Evolutionary conservation across 176 grass and related monocot species (phyloP).

Genomic region (Aegilops bicornis): DNA sequence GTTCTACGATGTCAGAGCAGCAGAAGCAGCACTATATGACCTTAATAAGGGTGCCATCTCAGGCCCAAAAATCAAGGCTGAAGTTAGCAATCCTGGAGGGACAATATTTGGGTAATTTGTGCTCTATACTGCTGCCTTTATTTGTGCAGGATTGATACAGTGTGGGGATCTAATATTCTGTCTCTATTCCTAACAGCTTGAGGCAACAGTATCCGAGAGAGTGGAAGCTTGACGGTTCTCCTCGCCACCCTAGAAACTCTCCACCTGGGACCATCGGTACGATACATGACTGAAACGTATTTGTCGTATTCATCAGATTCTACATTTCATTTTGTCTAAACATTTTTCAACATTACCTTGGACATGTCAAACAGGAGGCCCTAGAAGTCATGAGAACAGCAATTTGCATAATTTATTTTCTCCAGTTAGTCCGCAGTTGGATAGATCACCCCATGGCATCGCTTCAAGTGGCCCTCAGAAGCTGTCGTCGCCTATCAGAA

Average conservation of each 20-base stretch:
- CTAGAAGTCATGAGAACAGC: slow-evolving; percentile 34
- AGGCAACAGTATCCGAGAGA: slow-evolving; percentile 32
- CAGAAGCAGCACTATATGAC: slow-evolving; percentile 44
- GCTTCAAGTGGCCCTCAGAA: slow-evolving; percentile 34
- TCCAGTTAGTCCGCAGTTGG: slow-evolving; percentile 26
- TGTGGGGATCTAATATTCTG: slow-evolving; percentile 21
- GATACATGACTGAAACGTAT: not conserved
- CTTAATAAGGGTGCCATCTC: slow-evolving; percentile 53
- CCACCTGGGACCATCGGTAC: slow-evolving; percentile 36
- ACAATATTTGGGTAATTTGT: slow-evolving; percentile 42
- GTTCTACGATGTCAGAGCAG: slow-evolving; percentile 71
- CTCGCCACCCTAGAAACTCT: slow-evolving; percentile 43
- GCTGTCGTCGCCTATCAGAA: slow-evolving; percentile 56
- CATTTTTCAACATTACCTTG: not conserved
- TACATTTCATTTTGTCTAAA: not conserved
- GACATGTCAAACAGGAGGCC: slow-evolving; percentile 37
- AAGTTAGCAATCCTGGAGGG: slow-evolving; percentile 44
- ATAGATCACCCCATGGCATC: slow-evolving; percentile 34
- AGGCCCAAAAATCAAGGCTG: slow-evolving; percentile 58
- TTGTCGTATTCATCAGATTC: not conserved
- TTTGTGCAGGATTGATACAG: not conserved
- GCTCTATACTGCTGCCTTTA: not conserved
- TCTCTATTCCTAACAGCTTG: slow-evolving; percentile 34
- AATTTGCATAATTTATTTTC: slow-evolving; percentile 36
- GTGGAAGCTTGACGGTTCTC: slow-evolving; percentile 20